Conservation (phyloP, 2,329 filamentous ascomycete genomes). For the Fusarium sp. region DNA sequence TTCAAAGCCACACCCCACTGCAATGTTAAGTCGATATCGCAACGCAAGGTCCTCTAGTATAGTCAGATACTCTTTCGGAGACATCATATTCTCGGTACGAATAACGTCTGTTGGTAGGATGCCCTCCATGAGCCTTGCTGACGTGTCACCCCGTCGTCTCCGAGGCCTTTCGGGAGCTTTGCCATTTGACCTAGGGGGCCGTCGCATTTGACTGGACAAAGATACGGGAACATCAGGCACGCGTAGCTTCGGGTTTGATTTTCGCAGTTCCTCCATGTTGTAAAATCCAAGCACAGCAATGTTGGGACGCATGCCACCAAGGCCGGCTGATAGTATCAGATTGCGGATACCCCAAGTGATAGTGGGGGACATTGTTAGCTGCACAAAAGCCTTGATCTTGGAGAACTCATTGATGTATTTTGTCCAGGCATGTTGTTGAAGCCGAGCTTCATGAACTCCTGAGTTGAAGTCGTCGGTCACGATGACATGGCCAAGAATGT, state of each 20-base stretch:
- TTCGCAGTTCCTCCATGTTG: slow-evolving; percentile 79
- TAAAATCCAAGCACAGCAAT: slow-evolving; percentile 85
- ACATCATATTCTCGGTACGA: slow-evolving; percentile 74
- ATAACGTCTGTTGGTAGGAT: slow-evolving; percentile 76
- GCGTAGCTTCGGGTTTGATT: slow-evolving; percentile 64
- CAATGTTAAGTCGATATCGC: slow-evolving; percentile 83
- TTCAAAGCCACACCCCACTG: slow-evolving; percentile 84
- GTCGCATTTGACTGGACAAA: slow-evolving; percentile 46
- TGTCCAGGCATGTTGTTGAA: slow-evolving; percentile 84
- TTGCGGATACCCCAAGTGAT: slow-evolving; percentile 89
- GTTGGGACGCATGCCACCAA: slow-evolving; percentile 90
- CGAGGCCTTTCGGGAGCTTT: slow-evolving; percentile 47
- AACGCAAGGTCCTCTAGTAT: slow-evolving; percentile 84
- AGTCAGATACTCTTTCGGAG: slow-evolving; percentile 79
- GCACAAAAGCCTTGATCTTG: slow-evolving; percentile 88
- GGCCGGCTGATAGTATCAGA: slow-evolving; percentile 80
- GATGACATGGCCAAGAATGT: slow-evolving; percentile 88
- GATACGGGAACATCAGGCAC: slow-evolving; percentile 61
- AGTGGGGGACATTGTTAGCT: slow-evolving; percentile 83
- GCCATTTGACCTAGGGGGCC: slow-evolving; percentile 44
- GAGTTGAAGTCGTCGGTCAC: slow-evolving; percentile 83
- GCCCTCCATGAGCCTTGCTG: slow-evolving; percentile 65
- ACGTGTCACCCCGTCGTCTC: slow-evolving; percentile 63
- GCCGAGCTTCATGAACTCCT: slow-evolving; percentile 81
- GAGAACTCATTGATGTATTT: slow-evolving; percentile 86